Evolutionary conservation across 495 filamentous ascomycete genomes (phyloP).

Genomic region (Thozetella sp.): DNA sequence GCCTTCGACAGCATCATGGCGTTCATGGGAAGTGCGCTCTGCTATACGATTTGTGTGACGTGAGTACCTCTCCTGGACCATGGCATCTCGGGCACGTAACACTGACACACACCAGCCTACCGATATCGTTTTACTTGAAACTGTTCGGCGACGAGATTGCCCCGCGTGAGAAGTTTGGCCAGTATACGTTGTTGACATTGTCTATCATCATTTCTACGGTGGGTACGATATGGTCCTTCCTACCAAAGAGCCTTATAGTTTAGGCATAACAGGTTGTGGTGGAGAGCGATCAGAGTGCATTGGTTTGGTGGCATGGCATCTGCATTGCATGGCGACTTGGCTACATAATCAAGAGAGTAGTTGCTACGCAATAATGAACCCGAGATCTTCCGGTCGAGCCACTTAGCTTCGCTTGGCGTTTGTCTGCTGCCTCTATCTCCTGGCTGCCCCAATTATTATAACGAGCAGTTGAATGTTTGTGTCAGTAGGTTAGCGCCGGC

Average conservation of each 20-base stretch:
- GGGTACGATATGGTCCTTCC: conserved; percentile 85
- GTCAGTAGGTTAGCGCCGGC: no score
- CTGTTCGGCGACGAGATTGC: conserved; percentile 83
- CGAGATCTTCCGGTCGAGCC: no score
- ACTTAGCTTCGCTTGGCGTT: no score
- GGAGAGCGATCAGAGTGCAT: neutral
- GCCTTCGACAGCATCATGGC: conserved; percentile 94
- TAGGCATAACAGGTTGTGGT: neutral
- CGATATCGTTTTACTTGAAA: conserved; percentile 88
- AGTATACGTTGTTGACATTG: conserved; percentile 70
- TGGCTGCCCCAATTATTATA: no score
- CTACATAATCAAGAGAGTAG: no score
- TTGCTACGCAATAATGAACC: no score
- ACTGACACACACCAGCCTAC: conserved; percentile 45
- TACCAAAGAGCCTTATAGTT: conserved; percentile 66
- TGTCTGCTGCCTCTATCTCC: no score
- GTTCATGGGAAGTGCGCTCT: conserved; percentile 86
- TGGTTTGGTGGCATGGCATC: neutral
- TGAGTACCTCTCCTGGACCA: conserved; percentile 24
- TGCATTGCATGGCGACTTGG: neutral
- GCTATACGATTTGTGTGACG: conserved; percentile 94
- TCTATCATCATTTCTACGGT: conserved; percentile 70
- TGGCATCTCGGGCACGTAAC: neutral
- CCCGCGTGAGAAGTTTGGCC: conserved; percentile 61
- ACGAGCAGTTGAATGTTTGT: no score